Conservation (phyloP, 2,329 filamentous ascomycete species). For the Trichophyton mentagrophytes region DNA sequence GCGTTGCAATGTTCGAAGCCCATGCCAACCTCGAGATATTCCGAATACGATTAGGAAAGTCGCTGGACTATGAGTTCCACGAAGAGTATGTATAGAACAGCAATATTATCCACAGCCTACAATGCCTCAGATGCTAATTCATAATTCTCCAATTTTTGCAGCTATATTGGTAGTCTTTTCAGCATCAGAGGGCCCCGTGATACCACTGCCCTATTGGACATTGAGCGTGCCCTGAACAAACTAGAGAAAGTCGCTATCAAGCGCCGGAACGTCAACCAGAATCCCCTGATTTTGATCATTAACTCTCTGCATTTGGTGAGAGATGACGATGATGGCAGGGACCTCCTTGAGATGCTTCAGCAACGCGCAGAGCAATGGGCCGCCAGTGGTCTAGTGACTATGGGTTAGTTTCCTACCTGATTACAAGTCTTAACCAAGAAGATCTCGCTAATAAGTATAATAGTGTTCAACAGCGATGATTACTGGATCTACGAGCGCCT, state of each 20-base stretch:
- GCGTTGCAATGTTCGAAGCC: constrained; percentile 89
- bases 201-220: constrained; percentile 81
- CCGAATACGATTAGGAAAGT: constrained; percentile 80
- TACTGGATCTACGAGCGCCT: constrained; percentile 97
- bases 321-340: constrained; percentile 84
- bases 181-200: constrained; percentile 87
- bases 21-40: constrained; percentile 94
- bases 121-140: neutral
- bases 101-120: neutral
- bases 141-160: constrained; percentile 10
- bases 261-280: constrained; percentile 45
- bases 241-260: constrained; percentile 81
- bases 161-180: constrained; percentile 77
- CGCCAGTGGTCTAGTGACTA: constrained; percentile 73
- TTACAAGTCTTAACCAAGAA: neutral
- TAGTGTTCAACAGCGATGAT: constrained; percentile 92
- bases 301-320: constrained; percentile 86
- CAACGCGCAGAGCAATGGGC: constrained; percentile 96
- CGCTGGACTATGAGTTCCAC: constrained; percentile 90
- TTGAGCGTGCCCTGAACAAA: constrained; percentile 95
- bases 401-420: constrained; percentile 26
- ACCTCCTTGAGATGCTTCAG: constrained; percentile 86
- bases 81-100: constrained; percentile 57
- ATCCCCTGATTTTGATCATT: constrained; percentile 80
- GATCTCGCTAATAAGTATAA: neutral